Conservation (phyloP, 2,329 filamentous ascomycete genomes). For the Epichloe hybrida region DNA sequence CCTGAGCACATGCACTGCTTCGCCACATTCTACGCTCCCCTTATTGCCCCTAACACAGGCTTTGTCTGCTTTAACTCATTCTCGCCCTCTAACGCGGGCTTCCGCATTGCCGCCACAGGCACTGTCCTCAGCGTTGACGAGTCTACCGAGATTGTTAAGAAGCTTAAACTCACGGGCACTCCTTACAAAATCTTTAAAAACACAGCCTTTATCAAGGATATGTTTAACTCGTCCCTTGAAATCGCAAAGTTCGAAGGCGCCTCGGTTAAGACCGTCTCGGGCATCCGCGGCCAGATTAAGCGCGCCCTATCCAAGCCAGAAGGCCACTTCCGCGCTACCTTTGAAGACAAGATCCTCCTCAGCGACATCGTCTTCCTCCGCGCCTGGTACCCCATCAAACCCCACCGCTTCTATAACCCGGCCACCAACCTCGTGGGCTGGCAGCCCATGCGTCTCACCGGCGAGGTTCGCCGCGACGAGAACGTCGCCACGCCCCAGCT, state of each 20-base stretch:
- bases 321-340: conserved; percentile 90
- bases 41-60: conserved; percentile 89
- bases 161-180: conserved; percentile 86
- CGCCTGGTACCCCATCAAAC: conserved; percentile 93
- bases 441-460: conserved; percentile 88
- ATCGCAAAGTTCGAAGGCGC: conserved; percentile 98
- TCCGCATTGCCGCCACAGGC: conserved; percentile 87
- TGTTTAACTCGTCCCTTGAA: conserved; percentile 88
- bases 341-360: conserved; percentile 96
- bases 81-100: conserved; percentile 70
- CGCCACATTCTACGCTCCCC: conserved; percentile 90
- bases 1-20: conserved; percentile 99
- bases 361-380: conserved; percentile 92
- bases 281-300: conserved; percentile 94
- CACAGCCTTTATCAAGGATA: conserved; percentile 95
- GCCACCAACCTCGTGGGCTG: conserved; percentile 89
- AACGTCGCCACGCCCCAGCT: conserved; percentile 63
- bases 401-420: conserved; percentile 92
- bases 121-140: conserved; percentile 92
- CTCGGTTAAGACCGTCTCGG: conserved; percentile 88
- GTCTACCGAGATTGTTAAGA: conserved; percentile 95
- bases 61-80: conserved; percentile 91
- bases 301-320: conserved; percentile 85
- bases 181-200: conserved; percentile 99
- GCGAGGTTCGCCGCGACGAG: conserved; percentile 70